Evolutionary conservation across 768 basidiomycete genomes (phyloP), one percentile per base, ranked within the genome.

Genomic region (Neoboletus magnificus): DNA sequence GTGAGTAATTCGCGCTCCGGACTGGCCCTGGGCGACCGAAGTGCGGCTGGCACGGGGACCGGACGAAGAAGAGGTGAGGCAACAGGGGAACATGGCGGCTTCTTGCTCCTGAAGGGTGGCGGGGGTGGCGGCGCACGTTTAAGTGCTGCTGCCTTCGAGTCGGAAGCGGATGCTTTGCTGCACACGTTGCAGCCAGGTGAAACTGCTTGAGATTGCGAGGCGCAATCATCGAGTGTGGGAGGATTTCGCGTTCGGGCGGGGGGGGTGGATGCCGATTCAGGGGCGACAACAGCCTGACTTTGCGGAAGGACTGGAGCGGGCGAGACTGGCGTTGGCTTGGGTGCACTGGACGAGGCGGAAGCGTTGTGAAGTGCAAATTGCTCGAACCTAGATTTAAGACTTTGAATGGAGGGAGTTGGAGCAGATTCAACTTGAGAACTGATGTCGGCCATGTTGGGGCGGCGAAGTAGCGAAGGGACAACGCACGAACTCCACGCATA

Each of bases 341-440:
- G 39, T n/a, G 15, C 6, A 50, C 43, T 46, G 45, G 49, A 32
- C 20, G 51, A 27, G 11, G 45, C 5, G 20, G 59, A 54, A 56
- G 64, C 57, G 13, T 76, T 71, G 11, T 75, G 73, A 44, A 75
- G 73, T 4, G 87, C 84, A 25, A 89, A 72, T 61, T 83, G 79
- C 66, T 91, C 89, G 64, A 90, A 91, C 63, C 75, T 81, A 30
- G 85, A 87, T 43, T 81, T 81, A 18, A 91, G 75, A 56, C 78
- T 87, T 69, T 80, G 85, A 50, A 91, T 87, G 3, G 87, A 83
- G 37, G 82, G 81, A 18, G 79, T 74, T 36, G 84, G 77, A 4
- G 73, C 75, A 20, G 80, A 78, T 67, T 87, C 82, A 58, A 85
- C 75, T 58, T 68, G 50, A n/a, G 66, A 52, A 22, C 36, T 51